Conservation (phyloP, 2,329 filamentous ascomycete genomes). For the Ophiosphaerella narmari region DNA sequence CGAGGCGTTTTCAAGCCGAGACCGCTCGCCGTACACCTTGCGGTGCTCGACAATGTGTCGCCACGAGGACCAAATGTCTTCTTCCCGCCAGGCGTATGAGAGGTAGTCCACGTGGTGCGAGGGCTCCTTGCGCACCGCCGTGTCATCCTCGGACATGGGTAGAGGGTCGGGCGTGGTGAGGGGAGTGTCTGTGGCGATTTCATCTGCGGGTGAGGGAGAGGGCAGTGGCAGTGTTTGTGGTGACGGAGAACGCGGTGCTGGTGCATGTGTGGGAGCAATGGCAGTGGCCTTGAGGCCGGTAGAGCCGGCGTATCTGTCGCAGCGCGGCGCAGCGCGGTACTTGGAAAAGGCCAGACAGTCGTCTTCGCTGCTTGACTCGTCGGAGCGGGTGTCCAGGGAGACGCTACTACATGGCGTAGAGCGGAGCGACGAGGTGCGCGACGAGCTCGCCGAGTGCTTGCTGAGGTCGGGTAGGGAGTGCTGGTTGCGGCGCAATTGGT, state of each 20-base stretch:
- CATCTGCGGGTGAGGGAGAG: conserved; percentile 60
- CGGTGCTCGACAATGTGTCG: conserved; percentile 84
- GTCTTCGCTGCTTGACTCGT: conserved; percentile 49
- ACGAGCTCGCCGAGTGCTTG: conserved; percentile 41
- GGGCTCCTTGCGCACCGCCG: conserved; percentile 72
- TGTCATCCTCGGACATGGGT: conserved; percentile 73
- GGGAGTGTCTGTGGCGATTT: conserved; percentile 43
- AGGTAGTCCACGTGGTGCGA: conserved; percentile 94
- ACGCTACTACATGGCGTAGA: conserved; percentile 69
- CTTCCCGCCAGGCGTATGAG: conserved; percentile 89
- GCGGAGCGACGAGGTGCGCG: conserved; percentile 58
- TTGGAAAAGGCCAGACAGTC: conserved; percentile 52
- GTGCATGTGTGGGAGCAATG: conserved; percentile 32
- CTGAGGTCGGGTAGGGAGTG: conserved; percentile 45
- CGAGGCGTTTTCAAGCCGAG: conserved; percentile 88
- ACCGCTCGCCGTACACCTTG: conserved; percentile 78
- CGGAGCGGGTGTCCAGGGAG: conserved; percentile 64
- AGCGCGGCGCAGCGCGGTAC: conserved; percentile 37
- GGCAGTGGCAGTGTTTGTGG: conserved; percentile 49
- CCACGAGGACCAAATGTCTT: conserved; percentile 98
- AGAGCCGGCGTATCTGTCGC: conserved; percentile 16
- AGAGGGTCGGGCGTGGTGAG: conserved; percentile 62
- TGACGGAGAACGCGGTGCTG: conserved; percentile 48
- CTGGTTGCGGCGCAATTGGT: conserved; percentile 39
- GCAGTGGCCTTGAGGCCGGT: conserved; percentile 43